Evolutionary conservation across 306 rosid genomes (phyloP).

Genomic region (Acacia melanoxylon): DNA sequence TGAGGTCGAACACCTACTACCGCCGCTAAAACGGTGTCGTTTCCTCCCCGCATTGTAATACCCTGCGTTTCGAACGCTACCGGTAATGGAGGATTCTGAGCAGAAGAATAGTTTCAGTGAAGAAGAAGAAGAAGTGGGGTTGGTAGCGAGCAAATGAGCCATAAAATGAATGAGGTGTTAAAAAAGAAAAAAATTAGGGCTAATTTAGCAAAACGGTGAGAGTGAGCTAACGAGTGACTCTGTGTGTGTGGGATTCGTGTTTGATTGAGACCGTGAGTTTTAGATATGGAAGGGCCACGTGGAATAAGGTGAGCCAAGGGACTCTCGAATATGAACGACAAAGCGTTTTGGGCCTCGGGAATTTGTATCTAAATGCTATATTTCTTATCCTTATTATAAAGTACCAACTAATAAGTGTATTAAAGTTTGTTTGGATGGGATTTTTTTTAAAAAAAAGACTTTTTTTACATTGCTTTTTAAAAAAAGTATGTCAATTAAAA

Average conservation of each 20-base stretch:
- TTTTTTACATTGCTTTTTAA: too few relatives aligned
- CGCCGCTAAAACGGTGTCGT: background rate
- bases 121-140: slow-evolving; percentile 31
- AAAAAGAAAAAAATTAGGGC: background rate
- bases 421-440: too few relatives aligned
- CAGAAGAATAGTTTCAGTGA: slow-evolving; percentile 28
- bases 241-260: background rate
- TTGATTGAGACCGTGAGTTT: slow-evolving; percentile 14
- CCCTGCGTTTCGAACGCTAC: slow-evolving; percentile 20
- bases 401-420: too few relatives aligned
- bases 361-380: too few relatives aligned
- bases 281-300: slow-evolving; percentile 30
- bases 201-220: background rate
- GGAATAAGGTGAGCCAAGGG: slow-evolving; percentile 35
- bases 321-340: background rate
- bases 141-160: slow-evolving; percentile 58
- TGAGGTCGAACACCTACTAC: slow-evolving; percentile 9
- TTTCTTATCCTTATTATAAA: too few relatives aligned
- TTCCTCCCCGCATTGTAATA: slow-evolving; percentile 23
- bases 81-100: slow-evolving; percentile 29
- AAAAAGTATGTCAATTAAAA: too few relatives aligned
- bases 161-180: background rate
- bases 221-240: background rate
- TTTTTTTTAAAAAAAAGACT: too few relatives aligned
- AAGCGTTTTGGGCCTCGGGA: background rate